Base-by-base conservation (phyloP, 345 rosid genomes). In the Murraya koenigii region DNA sequence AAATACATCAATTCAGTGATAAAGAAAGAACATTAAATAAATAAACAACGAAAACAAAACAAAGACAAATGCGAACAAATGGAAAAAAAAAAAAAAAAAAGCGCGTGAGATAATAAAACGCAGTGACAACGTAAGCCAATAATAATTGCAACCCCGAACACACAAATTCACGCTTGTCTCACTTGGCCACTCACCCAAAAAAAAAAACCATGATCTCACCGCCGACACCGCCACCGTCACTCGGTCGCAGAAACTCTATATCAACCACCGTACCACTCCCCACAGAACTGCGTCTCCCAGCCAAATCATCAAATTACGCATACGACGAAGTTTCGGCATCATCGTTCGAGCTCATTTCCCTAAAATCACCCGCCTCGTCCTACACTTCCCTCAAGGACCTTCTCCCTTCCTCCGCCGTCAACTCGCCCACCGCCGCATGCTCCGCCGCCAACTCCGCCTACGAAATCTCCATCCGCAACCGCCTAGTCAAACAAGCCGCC, bases 311-410 rank as follows among this genome's bases (percentile, higher is more conserved):
- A 17, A 81, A 75, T 38, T 78, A 79, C 81, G 76, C 80, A 0
- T 49, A 71, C 73, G 82, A 84, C 77, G 8, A 41, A 79, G 23
- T 75, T 17, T 52, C 49, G 0, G 49, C 49, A 62, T 49, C 79
- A 13, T 23, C 77, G 3, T 47, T 81, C n/a, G 88, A 85, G 25
- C 83, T 87, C 44, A 56, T 80, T 79, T 80, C 93, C 20, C 49
- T 86, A 20, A 83, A 84, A 62, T 75, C 92, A 13, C 80, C 89
- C 0, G 82, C 88, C 30, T 59, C 71, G 54, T 74, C 87, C 6
- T 95, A 95, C 84, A 95, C 93, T 62, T 93, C 99, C 30, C 89
- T 95, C 78, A 88, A 80, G 77, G 99, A 95, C 77, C 77, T 93
- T 81, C 82, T 90, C 73, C 87, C 92, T 5, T 83, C 93, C 69